These are phyloP conservation scores for Bolboschoenus planiculmis DNA, from an alignment of 176 grass and related monocot species.

Conservation along the genomic window DNA sequence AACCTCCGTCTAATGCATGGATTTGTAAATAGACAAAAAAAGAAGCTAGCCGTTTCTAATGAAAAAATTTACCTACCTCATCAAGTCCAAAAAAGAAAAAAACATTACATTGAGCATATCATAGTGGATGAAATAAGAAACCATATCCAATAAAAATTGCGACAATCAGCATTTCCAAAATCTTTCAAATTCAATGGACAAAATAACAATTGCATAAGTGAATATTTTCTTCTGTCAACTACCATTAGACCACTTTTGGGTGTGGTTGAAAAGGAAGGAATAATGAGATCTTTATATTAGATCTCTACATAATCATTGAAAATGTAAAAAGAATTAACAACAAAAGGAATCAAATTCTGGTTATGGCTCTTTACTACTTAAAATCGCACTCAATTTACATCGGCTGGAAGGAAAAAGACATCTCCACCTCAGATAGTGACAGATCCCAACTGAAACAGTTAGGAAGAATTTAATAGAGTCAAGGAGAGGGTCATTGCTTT, in stretches of 20 bases:
- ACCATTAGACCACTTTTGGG: background rate
- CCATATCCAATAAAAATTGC: background rate
- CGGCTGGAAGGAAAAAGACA: background rate
- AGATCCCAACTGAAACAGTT: background rate
- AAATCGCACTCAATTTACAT: background rate
- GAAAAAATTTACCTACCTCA: background rate
- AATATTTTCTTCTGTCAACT: background rate
- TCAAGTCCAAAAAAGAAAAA: background rate
- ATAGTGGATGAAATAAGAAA: background rate
- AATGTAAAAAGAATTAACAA: background rate
- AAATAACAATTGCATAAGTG: background rate
- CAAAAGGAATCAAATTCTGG: background rate
- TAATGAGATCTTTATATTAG: background rate
- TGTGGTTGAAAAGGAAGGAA: background rate
- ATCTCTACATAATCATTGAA: background rate
- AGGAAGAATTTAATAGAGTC: background rate
- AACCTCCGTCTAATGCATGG: background rate
- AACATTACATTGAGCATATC: background rate
- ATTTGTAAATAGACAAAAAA: background rate
- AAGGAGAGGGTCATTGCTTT: background rate
- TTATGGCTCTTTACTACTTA: background rate
- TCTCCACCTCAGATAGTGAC: background rate
- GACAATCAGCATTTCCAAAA: background rate
- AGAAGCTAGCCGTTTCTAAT: background rate
- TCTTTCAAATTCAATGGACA: background rate